Evolutionary conservation across 2,329 filamentous ascomycete species (phyloP), one percentile per base, ranked within the genome.

Genomic region (Nothophaeocryptopus gaeumannii): DNA sequence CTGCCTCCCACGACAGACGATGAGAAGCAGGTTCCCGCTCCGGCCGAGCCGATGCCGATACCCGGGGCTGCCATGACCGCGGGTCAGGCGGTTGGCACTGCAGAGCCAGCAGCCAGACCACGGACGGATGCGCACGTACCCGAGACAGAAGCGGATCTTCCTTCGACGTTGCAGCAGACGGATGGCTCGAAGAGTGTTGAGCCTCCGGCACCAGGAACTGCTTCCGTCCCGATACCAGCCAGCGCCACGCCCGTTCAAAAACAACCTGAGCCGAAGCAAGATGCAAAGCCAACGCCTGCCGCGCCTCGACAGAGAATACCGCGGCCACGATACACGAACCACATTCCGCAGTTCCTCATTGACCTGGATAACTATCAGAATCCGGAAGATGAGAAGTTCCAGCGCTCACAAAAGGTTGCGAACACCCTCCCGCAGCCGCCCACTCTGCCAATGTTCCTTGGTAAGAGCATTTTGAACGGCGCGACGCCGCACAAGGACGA

Each of bases 401-500:
- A 86, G 58, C 82, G 87, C 55, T 89, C 90, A 15, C 82, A 84
- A 20, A 75, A 79, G 40, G 88, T 88, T 26, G 86, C 90, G 46
- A 83, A 86, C 58, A 89, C 88, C 62, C 78, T 92, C n/a, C 84
- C 89, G 1, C 83, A 84, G 16, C 92, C 93, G 5, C 93, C 93
- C 1, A 84, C 81, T 58, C 78, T 99, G 38, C 93, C 93, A 1
- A 83, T 93, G 41, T 97, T 97, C 73, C 74, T 99, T 42, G 88
- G 86, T 60, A 96, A 96, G 73, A 93, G 91, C 30, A 96, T 99
- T 52, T 74, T 99, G 58, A 99, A 99, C 69, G 88, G 88, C 41
- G 85, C 84, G 2, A 90, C 89, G 20, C 84, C 92, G 5, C 89
- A 96, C 78, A 97, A 97, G 75, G 93, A 99, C 68, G 93, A 99